A percentile compares a stretch with the other conserved stretches of the same genome.
phyloP scores from a whole-genome alignment of 2,329 filamentous ascomycete species.

The Colletotrichum sp. region DNA sequence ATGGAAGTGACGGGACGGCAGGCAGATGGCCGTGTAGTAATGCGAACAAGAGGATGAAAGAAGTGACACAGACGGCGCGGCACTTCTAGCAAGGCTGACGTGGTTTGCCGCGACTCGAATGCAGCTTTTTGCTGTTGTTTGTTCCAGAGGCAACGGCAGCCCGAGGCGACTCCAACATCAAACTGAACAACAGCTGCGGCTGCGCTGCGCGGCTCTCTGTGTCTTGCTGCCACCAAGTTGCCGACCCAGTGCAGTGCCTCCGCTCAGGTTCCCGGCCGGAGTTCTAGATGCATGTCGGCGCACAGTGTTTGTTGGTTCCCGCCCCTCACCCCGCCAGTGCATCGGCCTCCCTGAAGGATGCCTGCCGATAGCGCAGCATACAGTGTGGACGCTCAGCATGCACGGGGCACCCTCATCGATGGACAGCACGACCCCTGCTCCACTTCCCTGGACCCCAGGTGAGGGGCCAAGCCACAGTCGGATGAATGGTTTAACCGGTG shows the following conservation, averaged over 20 bases:
- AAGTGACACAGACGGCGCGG: neutral
- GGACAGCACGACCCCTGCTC: neutral
- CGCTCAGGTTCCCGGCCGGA: neutral
- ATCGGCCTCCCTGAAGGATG: neutral
- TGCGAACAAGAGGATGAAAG: neutral
- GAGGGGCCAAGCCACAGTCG: neutral
- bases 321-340: neutral
- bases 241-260: neutral
- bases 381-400: neutral
- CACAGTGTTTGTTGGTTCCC: neutral
- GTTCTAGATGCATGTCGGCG: neutral
- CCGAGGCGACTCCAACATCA: neutral
- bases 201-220: neutral
- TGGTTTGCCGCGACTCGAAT: neutral
- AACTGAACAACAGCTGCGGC: neutral
- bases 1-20: neutral
- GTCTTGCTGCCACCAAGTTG: neutral
- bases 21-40: neutral
- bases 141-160: neutral
- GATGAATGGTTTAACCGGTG: neutral
- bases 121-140: neutral
- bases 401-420: neutral
- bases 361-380: neutral
- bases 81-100: neutral
- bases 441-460: neutral